Conservation (phyloP, 2,329 filamentous ascomycete genomes). For the Xylariaceae sp. region DNA sequence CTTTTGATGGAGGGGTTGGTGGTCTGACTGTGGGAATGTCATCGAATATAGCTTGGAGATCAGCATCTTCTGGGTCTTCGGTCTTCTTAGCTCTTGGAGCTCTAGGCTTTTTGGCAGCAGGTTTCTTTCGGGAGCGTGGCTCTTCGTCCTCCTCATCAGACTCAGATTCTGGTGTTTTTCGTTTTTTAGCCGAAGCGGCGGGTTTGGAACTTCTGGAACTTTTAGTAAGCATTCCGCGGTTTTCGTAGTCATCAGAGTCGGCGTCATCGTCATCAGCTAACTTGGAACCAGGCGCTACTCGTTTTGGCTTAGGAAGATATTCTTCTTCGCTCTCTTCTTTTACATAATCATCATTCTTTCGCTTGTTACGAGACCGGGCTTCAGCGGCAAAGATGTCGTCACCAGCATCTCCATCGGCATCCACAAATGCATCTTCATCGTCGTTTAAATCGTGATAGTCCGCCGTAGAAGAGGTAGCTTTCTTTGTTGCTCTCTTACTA, state of each 20-base stretch:
- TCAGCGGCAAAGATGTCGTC: conserved; percentile 82
- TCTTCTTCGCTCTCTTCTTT: conserved; percentile 73
- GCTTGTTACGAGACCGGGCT: conserved; percentile 59
- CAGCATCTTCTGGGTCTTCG: conserved; percentile 61
- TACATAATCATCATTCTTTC: conserved; percentile 69
- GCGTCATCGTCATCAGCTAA: conserved; percentile 1
- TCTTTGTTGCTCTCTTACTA: conserved; percentile 42
- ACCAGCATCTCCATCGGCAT: conserved; percentile 67
- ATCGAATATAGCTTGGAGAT: conserved; percentile 79
- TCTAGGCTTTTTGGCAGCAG: conserved; percentile 54
- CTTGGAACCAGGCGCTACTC: conserved; percentile 45
- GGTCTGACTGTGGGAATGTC: conserved; percentile 78
- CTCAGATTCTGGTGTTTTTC: conserved; percentile 53
- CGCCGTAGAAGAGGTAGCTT: conserved; percentile 38
- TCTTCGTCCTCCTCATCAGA: conserved; percentile 57
- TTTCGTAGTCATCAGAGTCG: conserved; percentile 30
- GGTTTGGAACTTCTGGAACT: conserved; percentile 32
- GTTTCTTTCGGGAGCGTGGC: conserved; percentile 48
- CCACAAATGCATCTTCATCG: conserved; percentile 55
- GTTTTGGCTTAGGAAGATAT: conserved; percentile 56
- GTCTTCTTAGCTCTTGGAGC: conserved; percentile 61
- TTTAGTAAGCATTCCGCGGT: conserved; percentile 28
- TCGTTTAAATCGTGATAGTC: conserved; percentile 43
- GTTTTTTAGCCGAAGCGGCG: conserved; percentile 44
- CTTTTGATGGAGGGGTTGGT: conserved; percentile 74